These are phyloP conservation scores for Kwoniella shivajii DNA, from an alignment of 1,284 basidiomycete genomes.

Conservation along the genomic window DNA sequence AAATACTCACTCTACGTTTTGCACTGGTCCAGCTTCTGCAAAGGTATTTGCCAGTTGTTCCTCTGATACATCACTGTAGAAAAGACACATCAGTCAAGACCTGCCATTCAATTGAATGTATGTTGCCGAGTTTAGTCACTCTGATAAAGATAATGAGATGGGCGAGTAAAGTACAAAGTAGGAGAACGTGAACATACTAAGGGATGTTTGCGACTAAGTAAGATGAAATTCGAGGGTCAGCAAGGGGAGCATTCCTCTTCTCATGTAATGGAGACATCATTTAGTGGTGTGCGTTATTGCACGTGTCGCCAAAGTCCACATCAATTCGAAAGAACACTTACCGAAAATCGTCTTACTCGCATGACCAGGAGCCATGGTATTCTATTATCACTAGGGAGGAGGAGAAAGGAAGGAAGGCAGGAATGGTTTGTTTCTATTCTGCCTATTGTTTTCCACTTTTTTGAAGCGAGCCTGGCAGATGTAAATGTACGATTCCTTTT, in stretches of 20 bases:
- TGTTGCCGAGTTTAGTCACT: too few species aligned
- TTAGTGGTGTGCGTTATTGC: too few species aligned
- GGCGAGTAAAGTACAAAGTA: neutral
- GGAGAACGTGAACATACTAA: slow-evolving; percentile 44
- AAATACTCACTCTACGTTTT: slow-evolving; percentile 53
- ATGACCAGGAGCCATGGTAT: neutral
- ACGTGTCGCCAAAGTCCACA: too few species aligned
- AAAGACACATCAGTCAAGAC: neutral
- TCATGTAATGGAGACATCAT: neutral
- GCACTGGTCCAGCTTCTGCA: slow-evolving; percentile 57
- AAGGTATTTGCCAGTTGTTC: slow-evolving; percentile 55
- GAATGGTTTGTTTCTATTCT: too few species aligned
- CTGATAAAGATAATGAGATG: neutral
- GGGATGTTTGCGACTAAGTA: slow-evolving; percentile 47
- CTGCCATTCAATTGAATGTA: neutral
- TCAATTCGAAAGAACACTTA: slow-evolving; percentile 22
- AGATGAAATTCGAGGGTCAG: neutral
- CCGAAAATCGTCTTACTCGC: slow-evolving; percentile 38
- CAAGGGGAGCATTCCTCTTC: neutral
- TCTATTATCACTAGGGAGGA: neutral
- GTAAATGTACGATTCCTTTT: too few species aligned
- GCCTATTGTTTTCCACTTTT: too few species aligned
- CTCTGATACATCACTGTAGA: slow-evolving; percentile 52
- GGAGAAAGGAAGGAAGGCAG: neutral
- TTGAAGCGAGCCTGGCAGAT: too few species aligned